phyloP scores from a whole-genome alignment of 805 yeast genomes.

The Sugiyamaella marilandica region DNA sequence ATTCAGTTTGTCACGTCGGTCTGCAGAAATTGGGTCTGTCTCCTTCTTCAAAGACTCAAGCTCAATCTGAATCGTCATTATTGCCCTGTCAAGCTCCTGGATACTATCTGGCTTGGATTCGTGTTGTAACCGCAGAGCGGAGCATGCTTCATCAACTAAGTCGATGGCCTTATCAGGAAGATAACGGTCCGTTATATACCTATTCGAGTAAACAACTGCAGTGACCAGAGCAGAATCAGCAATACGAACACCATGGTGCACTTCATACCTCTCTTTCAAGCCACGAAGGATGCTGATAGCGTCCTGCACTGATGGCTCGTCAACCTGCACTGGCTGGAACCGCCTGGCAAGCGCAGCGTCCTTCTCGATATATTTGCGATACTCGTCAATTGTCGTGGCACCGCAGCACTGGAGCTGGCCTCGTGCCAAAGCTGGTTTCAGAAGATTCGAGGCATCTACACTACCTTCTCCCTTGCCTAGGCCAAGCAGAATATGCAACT shows the following conservation, averaged over 20 bases:
- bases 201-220: slow-evolving; percentile 82
- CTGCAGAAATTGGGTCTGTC: slow-evolving; percentile 76
- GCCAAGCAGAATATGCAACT: slow-evolving; percentile 82
- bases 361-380: slow-evolving; percentile 85
- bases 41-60: slow-evolving; percentile 91
- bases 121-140: slow-evolving; percentile 88
- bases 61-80: slow-evolving; percentile 93
- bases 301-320: slow-evolving; percentile 87
- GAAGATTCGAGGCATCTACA: slow-evolving; percentile 88
- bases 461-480: slow-evolving; percentile 92
- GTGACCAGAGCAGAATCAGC: slow-evolving; percentile 90
- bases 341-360: slow-evolving; percentile 95
- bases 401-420: slow-evolving; percentile 96
- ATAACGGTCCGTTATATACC: slow-evolving; percentile 87
- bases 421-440: slow-evolving; percentile 95
- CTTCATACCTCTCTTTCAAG: slow-evolving; percentile 88
- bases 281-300: slow-evolving; percentile 91
- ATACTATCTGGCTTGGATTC: slow-evolving; percentile 96
- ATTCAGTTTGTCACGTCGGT: slow-evolving; percentile 70
- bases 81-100: slow-evolving; percentile 77
- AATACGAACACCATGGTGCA: slow-evolving; percentile 95
- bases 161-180: slow-evolving; percentile 97
- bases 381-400: slow-evolving; percentile 94
- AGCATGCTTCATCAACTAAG: slow-evolving; percentile 94
- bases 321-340: slow-evolving; percentile 80